A percentile compares a stretch with the other conserved stretches of the same genome.
phyloP scores from a whole-genome alignment of 2,329 filamentous ascomycete genomes.

The Phyllachora maydis region DNA sequence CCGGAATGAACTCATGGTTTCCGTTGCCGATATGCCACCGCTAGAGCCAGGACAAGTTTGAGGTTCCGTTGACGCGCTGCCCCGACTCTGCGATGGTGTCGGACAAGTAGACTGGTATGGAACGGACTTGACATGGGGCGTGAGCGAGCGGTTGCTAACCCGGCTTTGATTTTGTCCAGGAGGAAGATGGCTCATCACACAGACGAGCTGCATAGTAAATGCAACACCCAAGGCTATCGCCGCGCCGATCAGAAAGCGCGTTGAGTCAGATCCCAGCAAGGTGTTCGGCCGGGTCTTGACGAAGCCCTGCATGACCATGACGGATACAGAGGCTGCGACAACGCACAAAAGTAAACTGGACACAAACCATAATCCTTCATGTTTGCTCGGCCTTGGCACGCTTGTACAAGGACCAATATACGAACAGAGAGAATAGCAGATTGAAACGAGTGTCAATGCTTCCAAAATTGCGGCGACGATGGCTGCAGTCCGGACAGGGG shows the following conservation, averaged over 20 bases:
- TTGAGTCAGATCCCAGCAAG: conserved; percentile 12
- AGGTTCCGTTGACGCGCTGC: conserved; percentile 14
- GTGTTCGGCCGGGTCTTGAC: conserved; percentile 11
- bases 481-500: conserved; percentile 13
- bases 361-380: conserved; percentile 15
- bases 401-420: conserved; percentile 9
- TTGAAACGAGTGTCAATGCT: conserved; percentile 12
- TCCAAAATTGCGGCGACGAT: conserved; percentile 17
- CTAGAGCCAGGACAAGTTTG: conserved; percentile 22
- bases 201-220: conserved; percentile 24
- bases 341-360: conserved; percentile 18
- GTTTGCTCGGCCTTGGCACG: conserved; percentile 5
- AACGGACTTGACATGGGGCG: conserved; percentile 26
- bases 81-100: conserved; percentile 10
- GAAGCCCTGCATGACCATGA: conserved; percentile 19
- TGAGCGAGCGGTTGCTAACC: conserved; percentile 9
- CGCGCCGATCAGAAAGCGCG: conserved; percentile 19
- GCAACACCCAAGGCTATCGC: conserved; percentile 22
- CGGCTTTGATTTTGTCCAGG: conserved; percentile 12
- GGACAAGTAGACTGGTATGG: conserved; percentile 25
- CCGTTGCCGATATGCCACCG: conserved; percentile 19
- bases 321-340: conserved; percentile 21
- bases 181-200: conserved; percentile 22
- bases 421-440: conserved; percentile 12
- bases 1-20: conserved; percentile 24